Conservation (phyloP, 2,329 filamentous ascomycete species). For the Fusarium goolgardi region DNA sequence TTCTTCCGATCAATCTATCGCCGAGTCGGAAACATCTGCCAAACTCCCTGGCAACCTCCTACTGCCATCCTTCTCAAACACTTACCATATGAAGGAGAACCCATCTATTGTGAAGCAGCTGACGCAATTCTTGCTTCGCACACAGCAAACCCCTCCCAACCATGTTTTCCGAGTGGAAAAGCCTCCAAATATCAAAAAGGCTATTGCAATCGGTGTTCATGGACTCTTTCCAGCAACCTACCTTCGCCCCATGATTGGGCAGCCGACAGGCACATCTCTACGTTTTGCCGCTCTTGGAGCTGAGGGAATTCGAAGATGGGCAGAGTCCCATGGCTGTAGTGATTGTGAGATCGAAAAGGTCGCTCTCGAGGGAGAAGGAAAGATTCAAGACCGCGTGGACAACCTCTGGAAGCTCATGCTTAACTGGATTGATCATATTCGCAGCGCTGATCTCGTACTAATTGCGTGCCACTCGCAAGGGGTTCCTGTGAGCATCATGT, state of each 20-base stretch:
- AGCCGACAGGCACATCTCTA: constrained; percentile 94
- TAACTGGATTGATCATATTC: constrained; percentile 94
- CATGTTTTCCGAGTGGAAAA: constrained; percentile 80
- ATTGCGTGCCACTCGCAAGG: constrained; percentile 97
- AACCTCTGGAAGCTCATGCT: constrained; percentile 93
- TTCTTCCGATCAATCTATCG: constrained; percentile 48
- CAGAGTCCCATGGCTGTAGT: constrained; percentile 75
- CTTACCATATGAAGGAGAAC: constrained; percentile 74
- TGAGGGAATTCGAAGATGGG: constrained; percentile 85
- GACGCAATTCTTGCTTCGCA: constrained; percentile 66
- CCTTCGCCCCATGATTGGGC: constrained; percentile 89
- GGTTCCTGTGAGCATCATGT: constrained; percentile 91
- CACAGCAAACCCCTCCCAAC: constrained; percentile 67
- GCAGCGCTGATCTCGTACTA: constrained; percentile 87
- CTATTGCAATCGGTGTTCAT: constrained; percentile 93
- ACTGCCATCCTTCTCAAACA: constrained; percentile 75
- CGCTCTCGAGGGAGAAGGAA: constrained; percentile 92
- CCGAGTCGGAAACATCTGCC: constrained; percentile 58
- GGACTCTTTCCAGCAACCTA: constrained; percentile 91
- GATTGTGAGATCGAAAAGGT: constrained; percentile 92
- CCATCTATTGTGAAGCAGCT: constrained; percentile 78
- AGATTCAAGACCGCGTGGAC: constrained; percentile 88
- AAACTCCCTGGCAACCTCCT: constrained; percentile 70
- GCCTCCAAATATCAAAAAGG: constrained; percentile 80
- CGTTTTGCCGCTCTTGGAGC: constrained; percentile 91